A percentile compares a stretch with the other conserved stretches of the same genome.
These are phyloP conservation scores for Neoboletus brunneissimus DNA, from an alignment of 768 basidiomycete genomes.

Conservation along the genomic window DNA sequence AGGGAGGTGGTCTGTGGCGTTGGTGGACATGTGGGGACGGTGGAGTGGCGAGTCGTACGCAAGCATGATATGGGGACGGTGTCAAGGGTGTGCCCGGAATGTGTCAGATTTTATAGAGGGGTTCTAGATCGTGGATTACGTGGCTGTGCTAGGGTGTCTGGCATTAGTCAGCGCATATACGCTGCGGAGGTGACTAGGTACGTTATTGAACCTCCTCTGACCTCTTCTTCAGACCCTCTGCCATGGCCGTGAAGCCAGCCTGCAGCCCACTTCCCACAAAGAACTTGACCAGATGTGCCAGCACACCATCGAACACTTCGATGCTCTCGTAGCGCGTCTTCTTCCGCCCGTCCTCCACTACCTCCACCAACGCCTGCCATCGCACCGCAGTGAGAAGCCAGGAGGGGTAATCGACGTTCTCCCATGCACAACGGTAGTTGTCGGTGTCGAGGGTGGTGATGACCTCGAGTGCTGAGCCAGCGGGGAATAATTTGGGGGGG, in stretches of 20 bases:
- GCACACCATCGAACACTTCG: slow-evolving; percentile 55
- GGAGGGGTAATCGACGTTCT: slow-evolving; percentile 35
- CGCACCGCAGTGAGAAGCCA: slow-evolving; percentile 55
- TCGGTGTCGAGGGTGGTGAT: slow-evolving; percentile 53
- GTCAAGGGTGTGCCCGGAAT: slow-evolving; percentile 3
- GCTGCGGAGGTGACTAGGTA: neutral
- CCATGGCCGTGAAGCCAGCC: slow-evolving; percentile 51
- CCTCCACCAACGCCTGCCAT: slow-evolving; percentile 57
- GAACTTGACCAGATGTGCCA: slow-evolving; percentile 52
- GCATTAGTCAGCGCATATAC: slow-evolving; percentile 16
- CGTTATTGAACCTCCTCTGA: slow-evolving; percentile 36
- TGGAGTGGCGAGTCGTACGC: slow-evolving; percentile 9
- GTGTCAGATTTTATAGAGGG: slow-evolving; percentile 20
- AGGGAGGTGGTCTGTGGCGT: neutral
- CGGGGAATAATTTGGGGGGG: slow-evolving; percentile 33
- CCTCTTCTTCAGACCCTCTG: slow-evolving; percentile 51
- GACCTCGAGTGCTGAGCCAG: slow-evolving; percentile 39
- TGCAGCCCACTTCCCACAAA: slow-evolving; percentile 43
- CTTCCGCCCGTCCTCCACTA: slow-evolving; percentile 40
- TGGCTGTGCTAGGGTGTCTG: slow-evolving; percentile 28
- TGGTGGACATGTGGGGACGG: slow-evolving; percentile 6
- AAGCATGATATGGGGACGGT: slow-evolving; percentile 16
- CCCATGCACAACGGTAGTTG: slow-evolving; percentile 59
- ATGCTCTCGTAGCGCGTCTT: slow-evolving; percentile 64
- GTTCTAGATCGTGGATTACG: slow-evolving; percentile 20